Evolutionary conservation across 2,329 filamentous ascomycete species (phyloP), one percentile per base, ranked within the genome.

Genomic region (Incumbomyces delicatus): DNA sequence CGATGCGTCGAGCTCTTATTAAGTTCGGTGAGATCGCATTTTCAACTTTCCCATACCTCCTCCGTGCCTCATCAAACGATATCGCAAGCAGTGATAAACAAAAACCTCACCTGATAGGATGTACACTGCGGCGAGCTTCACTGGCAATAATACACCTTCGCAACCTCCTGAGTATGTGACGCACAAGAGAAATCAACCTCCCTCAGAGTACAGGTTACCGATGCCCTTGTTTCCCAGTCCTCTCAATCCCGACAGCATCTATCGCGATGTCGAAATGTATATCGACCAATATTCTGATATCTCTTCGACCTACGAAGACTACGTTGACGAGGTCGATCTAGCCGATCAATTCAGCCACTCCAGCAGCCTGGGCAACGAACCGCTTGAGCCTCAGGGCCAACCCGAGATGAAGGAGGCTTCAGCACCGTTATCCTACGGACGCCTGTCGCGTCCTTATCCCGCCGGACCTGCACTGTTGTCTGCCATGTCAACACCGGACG

Each of bases 191-290:
- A n/a, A n/a, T n/a, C n/a, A n/a, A n/a, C n/a, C n/a, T n/a, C n/a
- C n/a, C n/a, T n/a, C n/a, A 41, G 12, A 31, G 16, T 41, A 41
- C 39, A 31, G 14, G 6, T 41, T 41, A 16, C 39, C 39, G 4
- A 29, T 30, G 6, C 39, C 39, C 10, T 41, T 10, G 4, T 41
- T 41, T 10, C 20, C 39, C 7, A 31, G 20, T 20, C 12, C 14
- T 5, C 11, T 41, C 27, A 16, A 41, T 16, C 20, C 39, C 27
- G 37, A 40, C 8, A 41, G 32, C 22, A 41, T 41, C 18, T 30
- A 41, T 29, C 39, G 17, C 39, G 20, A 41, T n/a, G 10, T 41
- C 16, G 39, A 41, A 29, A 41, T 13, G 20, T 46, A 39, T 34
- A 18, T 46, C 27, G 34, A 46, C 18, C 34, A 10, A 16, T 33